A percentile compares a stretch with the other conserved stretches of the same genome.
phyloP scores from a whole-genome alignment of 768 basidiomycete species.

The Leccinellum rugosiceps region DNA sequence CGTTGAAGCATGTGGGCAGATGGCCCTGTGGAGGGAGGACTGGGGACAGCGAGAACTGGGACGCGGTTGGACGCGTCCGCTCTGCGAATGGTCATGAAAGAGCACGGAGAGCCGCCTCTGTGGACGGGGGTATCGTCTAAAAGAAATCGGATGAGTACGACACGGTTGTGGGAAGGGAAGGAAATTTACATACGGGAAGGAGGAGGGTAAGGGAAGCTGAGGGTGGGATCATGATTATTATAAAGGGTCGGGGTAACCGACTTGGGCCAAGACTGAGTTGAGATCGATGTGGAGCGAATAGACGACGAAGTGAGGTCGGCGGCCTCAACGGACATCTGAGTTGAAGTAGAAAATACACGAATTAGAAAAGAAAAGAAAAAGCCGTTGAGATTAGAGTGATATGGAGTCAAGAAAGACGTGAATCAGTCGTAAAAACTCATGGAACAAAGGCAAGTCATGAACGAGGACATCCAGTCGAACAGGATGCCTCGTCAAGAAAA shows the following conservation, averaged over 20 bases:
- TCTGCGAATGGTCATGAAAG: conserved; percentile 29
- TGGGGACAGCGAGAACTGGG: conserved; percentile 8
- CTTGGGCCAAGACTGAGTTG: conserved; percentile 9
- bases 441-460: conserved; percentile 26
- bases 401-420: conserved; percentile 15
- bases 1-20: conserved; percentile 25
- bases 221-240: conserved; percentile 16
- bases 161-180: conserved; percentile 25
- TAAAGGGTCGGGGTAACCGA: conserved; percentile 14
- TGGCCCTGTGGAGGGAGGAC: conserved; percentile 1
- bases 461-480: conserved; percentile 26
- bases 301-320: conserved; percentile 16
- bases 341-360: conserved; percentile 17
- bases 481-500: conserved; percentile 19
- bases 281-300: conserved; percentile 15
- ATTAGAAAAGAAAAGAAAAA: conserved; percentile 3
- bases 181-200: conserved; percentile 21
- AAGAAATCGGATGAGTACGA: conserved; percentile 33
- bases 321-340: conserved; percentile 24
- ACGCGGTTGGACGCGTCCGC: conserved; percentile 23
- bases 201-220: background rate
- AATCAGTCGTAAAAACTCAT: conserved; percentile 30
- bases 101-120: conserved; percentile 27
- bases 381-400: conserved; percentile 2
- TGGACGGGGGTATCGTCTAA: conserved; percentile 14